phyloP scores from a whole-genome alignment of 2,329 filamentous ascomycete species.

The Talaromyces sp. region DNA sequence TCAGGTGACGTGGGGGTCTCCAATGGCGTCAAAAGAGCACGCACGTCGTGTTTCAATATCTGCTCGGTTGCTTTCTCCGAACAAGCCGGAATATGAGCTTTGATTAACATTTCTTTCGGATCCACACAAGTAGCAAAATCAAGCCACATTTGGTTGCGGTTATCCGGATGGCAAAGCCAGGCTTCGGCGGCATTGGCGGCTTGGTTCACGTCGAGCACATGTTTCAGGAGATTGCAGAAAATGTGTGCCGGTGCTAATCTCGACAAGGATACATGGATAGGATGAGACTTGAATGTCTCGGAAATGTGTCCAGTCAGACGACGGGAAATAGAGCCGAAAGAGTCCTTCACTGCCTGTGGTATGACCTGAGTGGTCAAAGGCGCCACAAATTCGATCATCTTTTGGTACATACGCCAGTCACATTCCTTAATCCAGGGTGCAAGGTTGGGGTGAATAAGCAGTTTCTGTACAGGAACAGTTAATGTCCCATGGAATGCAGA shows the following conservation, averaged over 20 bases:
- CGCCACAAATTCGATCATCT: slow-evolving; percentile 90
- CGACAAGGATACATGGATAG: slow-evolving; percentile 78
- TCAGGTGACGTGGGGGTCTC: slow-evolving; percentile 32
- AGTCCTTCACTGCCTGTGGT: slow-evolving; percentile 81
- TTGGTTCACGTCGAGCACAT: slow-evolving; percentile 85
- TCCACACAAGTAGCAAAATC: slow-evolving; percentile 62
- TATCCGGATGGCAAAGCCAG: slow-evolving; percentile 83
- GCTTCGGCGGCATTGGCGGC: slow-evolving; percentile 92
- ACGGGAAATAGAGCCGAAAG: slow-evolving; percentile 81
- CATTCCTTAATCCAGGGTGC: slow-evolving; percentile 94
- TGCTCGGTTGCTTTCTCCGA: slow-evolving; percentile 36
- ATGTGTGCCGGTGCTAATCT: slow-evolving; percentile 85
- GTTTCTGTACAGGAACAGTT: slow-evolving; percentile 92
- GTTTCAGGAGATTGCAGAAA: slow-evolving; percentile 81
- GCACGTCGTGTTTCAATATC: slow-evolving; percentile 47
- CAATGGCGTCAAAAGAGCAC: slow-evolving; percentile 44
- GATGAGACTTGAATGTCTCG: slow-evolving; percentile 80
- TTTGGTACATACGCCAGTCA: slow-evolving; percentile 93
- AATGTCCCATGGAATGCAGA: slow-evolving; percentile 94
- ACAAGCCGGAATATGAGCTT: slow-evolving; percentile 42
- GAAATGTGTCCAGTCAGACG: slow-evolving; percentile 77
- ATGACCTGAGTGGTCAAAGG: slow-evolving; percentile 88
- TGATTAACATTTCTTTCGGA: slow-evolving; percentile 42
- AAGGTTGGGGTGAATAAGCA: slow-evolving; percentile 77
- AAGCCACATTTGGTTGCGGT: slow-evolving; percentile 91